Conservation (phyloP, 1,139 yeast genomes). For the Tardiomyces blankii region DNA sequence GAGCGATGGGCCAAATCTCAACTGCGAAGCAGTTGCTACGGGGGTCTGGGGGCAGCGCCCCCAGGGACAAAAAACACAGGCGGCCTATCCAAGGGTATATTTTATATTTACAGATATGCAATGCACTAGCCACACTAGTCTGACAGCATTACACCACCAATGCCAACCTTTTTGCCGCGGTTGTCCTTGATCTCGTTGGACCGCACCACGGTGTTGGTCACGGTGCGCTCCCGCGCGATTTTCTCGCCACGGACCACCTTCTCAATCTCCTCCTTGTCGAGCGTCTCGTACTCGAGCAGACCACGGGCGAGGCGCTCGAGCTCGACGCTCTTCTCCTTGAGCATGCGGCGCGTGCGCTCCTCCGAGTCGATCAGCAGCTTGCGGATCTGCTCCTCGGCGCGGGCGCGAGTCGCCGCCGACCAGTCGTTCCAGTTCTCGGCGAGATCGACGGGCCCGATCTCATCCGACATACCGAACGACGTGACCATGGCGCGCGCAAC, state of each 20-base stretch:
- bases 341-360: conserved; percentile 59
- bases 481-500: conserved; percentile 97
- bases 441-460: conserved; percentile 82
- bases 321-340: conserved; percentile 54
- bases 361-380: conserved; percentile 65
- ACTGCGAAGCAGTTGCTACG: no score
- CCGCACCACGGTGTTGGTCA: conserved; percentile 60
- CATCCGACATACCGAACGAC: conserved; percentile 91
- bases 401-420: conserved; percentile 79
- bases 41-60: no score
- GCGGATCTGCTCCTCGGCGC: conserved; percentile 89
- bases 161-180: conserved; percentile 13
- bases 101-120: neutral
- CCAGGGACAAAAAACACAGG: no score
- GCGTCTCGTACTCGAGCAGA: conserved; percentile 86
- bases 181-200: conserved; percentile 26
- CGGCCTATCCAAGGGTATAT: neutral
- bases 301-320: conserved; percentile 87
- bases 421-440: conserved; percentile 85
- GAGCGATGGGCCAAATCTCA: no score
- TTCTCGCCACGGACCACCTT: conserved; percentile 70
- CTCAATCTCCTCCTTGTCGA: conserved; percentile 85
- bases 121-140: neutral
- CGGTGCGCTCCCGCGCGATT: conserved; percentile 52
- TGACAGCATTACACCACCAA: no score